A percentile compares a stretch with the other conserved stretches of the same genome.
phyloP scores from a whole-genome alignment of 1,284 basidiomycete species.

The Abortiporus biennis region DNA sequence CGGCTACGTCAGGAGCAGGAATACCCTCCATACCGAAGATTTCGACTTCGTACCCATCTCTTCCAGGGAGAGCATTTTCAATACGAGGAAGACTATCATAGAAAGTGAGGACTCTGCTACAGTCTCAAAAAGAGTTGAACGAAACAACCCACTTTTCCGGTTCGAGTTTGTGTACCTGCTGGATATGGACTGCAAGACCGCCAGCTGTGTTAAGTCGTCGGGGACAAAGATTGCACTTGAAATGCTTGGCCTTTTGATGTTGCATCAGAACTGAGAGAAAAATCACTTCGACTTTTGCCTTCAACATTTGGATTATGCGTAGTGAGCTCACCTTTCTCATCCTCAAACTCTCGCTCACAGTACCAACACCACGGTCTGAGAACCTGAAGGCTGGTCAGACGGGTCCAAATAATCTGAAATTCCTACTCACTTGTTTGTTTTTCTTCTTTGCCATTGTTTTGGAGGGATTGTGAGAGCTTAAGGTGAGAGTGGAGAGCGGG shows the following conservation, averaged over 20 bases:
- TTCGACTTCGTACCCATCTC: slow-evolving; percentile 97
- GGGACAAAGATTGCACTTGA: slow-evolving; percentile 96
- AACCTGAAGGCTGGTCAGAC: slow-evolving; percentile 42
- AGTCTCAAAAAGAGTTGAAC: slow-evolving; percentile 2
- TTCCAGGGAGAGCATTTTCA: slow-evolving; percentile 92
- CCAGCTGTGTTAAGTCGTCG: slow-evolving; percentile 95
- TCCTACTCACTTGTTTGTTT: slow-evolving; percentile 65
- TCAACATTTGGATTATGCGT: not conserved
- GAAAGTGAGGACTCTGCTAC: slow-evolving; percentile 11
- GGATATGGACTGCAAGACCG: slow-evolving; percentile 96
- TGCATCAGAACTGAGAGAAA: slow-evolving; percentile 83
- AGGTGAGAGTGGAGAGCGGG: slow-evolving; percentile 3
- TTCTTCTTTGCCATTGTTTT: slow-evolving; percentile 71
- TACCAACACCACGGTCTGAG: slow-evolving; percentile 98
- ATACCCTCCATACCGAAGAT: slow-evolving; percentile 99
- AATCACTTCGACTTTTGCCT: slow-evolving; percentile 4
- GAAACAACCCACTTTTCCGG: slow-evolving; percentile 76
- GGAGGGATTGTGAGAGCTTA: not conserved
- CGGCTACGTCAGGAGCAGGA: slow-evolving; percentile 87
- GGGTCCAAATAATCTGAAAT: no score
- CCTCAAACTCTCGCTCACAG: slow-evolving; percentile 97
- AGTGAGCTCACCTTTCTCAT: slow-evolving; percentile 76
- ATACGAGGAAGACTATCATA: slow-evolving; percentile 66
- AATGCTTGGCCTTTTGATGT: slow-evolving; percentile 99
- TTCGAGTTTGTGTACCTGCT: slow-evolving; percentile 98